Conservation (phyloP, 805 yeast species). For the Debaryomyces tyrocola region DNA sequence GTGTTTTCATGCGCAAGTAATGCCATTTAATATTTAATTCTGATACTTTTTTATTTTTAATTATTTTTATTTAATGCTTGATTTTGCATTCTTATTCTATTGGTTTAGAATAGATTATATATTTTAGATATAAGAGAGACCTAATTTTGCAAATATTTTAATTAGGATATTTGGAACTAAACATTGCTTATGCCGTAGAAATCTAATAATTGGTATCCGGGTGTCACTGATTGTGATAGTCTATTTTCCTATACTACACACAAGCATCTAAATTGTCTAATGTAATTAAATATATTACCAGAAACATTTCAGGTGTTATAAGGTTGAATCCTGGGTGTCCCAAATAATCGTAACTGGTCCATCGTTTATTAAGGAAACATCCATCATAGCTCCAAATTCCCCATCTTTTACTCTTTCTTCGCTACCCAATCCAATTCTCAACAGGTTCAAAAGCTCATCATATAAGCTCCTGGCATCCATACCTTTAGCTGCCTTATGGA, state of each 20-base stretch:
- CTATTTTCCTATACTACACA: not conserved
- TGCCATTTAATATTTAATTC: constrained; percentile 10
- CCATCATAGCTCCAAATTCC: constrained; percentile 97
- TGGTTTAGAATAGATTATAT: too few relatives aligned
- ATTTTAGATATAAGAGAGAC: too few relatives aligned
- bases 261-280: too few relatives aligned
- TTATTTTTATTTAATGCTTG: not conserved
- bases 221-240: not conserved
- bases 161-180: too few relatives aligned
- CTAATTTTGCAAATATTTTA: too few relatives aligned
- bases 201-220: too few relatives aligned
- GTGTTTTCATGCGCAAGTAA: constrained; percentile 50
- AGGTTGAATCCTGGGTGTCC: constrained; percentile 56
- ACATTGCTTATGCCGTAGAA: too few relatives aligned
- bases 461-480: constrained; percentile 50
- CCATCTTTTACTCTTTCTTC: constrained; percentile 77
- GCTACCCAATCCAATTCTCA: constrained; percentile 55
- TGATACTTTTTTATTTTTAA: not conserved
- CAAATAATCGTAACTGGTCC: constrained; percentile 89
- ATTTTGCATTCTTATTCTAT: too few relatives aligned
- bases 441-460: constrained; percentile 48
- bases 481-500: constrained; percentile 90
- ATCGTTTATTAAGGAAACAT: constrained; percentile 81
- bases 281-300: not conserved
- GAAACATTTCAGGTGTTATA: constrained; percentile 2